Evolutionary conservation across 768 basidiomycete species (phyloP).

Genomic region (Cystobasidium ongulense): DNA sequence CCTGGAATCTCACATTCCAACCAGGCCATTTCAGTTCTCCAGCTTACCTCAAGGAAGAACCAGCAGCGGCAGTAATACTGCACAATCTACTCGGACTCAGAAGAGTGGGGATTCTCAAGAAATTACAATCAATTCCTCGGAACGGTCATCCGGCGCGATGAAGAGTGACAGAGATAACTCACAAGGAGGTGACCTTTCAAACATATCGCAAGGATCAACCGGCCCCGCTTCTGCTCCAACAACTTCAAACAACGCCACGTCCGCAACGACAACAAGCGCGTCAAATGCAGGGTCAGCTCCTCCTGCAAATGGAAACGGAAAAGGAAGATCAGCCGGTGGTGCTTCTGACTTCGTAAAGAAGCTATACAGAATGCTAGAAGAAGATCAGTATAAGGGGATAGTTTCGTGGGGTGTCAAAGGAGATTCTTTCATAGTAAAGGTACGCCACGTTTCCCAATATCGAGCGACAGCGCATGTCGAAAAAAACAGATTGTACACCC

Average conservation of each 20-base stretch:
- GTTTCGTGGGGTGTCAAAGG: conserved; percentile 77
- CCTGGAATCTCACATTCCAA: not conserved
- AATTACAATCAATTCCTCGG: no score
- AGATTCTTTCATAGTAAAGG: conserved; percentile 84
- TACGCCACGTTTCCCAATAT: conserved; percentile 35
- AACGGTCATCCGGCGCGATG: no score
- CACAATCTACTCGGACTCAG: not conserved
- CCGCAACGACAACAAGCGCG: not conserved
- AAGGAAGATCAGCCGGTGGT: conserved; percentile 32
- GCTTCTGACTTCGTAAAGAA: conserved; percentile 89
- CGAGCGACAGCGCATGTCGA: no score
- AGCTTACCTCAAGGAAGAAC: not conserved
- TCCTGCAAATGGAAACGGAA: not conserved
- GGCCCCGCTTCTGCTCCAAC: not conserved
- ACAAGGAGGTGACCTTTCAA: no score
- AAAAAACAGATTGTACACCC: no score
- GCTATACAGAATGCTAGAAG: conserved; percentile 86
- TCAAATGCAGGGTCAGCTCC: not conserved
- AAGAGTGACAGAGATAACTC: no score
- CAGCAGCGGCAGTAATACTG: not conserved
- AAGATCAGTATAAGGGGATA: conserved; percentile 60
- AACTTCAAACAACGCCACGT: not conserved
- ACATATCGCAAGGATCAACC: not conserved
- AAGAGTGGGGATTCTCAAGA: not conserved
- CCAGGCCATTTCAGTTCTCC: not conserved